Percentiles rank a stretch among this genome's conserved stretches.
phyloP scores from a whole-genome alignment of 2,329 filamentous ascomycete species.

The Fusarium transvaalense region DNA sequence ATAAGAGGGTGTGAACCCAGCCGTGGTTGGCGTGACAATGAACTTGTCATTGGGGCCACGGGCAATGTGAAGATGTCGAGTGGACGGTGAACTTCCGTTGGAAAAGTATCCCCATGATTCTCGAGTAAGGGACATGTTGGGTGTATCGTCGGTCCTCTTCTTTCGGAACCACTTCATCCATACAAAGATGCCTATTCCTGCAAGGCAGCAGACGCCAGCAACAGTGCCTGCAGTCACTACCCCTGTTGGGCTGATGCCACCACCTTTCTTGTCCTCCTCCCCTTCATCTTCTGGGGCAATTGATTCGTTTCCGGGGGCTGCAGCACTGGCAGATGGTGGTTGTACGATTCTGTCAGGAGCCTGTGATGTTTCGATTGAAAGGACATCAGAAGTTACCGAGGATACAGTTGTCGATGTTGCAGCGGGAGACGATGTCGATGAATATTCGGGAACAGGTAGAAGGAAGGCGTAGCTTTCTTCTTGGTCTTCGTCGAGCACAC shows the following conservation, averaged over 20 bases:
- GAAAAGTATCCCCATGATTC: slow-evolving; percentile 44
- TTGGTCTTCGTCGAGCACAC: slow-evolving; percentile 42
- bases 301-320: slow-evolving; percentile 24
- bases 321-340: slow-evolving; percentile 19
- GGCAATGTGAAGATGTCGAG: slow-evolving; percentile 38
- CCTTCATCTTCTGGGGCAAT: slow-evolving; percentile 16
- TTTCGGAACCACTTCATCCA: slow-evolving; percentile 48
- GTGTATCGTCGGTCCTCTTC: slow-evolving; percentile 19
- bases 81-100: slow-evolving; percentile 29
- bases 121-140: slow-evolving; percentile 5
- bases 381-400: slow-evolving; percentile 17
- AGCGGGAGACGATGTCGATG: slow-evolving; percentile 10
- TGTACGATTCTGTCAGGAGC: slow-evolving; percentile 23
- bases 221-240: slow-evolving; percentile 43
- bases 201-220: slow-evolving; percentile 42
- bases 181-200: slow-evolving; percentile 43
- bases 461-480: slow-evolving; percentile 40
- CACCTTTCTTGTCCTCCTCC: slow-evolving; percentile 11
- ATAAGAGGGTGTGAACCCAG: slow-evolving; percentile 35
- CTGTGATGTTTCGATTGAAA: slow-evolving; percentile 39
- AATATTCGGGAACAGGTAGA: slow-evolving; percentile 31
- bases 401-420: slow-evolving; percentile 22
- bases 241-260: slow-evolving; percentile 36
- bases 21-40: slow-evolving; percentile 43
- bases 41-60: slow-evolving; percentile 47